phyloP scores from a whole-genome alignment of 345 rosid species.

The Arabis alpina region DNA sequence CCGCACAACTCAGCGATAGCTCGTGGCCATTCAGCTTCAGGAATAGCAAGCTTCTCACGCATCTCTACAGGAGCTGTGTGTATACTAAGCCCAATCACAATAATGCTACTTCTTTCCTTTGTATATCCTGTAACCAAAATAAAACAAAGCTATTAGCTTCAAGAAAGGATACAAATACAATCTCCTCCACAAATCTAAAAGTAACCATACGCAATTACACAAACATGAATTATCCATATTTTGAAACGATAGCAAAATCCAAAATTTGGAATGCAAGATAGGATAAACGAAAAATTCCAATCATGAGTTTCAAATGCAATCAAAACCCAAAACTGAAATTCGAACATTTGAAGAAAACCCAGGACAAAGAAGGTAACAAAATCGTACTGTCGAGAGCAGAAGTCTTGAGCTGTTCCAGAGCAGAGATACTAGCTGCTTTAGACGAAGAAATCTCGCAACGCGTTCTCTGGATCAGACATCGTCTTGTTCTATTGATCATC shows the following conservation, averaged over 20 bases:
- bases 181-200: background rate
- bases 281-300: background rate
- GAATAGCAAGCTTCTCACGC: slow-evolving; percentile 80
- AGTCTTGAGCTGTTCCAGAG: slow-evolving; percentile 69
- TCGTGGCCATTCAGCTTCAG: slow-evolving; percentile 85
- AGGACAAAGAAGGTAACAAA: background rate
- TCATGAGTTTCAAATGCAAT: slow-evolving; percentile 12
- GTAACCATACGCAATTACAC: background rate
- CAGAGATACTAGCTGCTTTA: slow-evolving; percentile 53
- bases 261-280: background rate
- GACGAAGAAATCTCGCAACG: slow-evolving; percentile 51
- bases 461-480: slow-evolving; percentile 40
- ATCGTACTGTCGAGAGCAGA: slow-evolving; percentile 63
- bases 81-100: slow-evolving; percentile 69
- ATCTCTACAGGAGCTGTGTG: slow-evolving; percentile 75
- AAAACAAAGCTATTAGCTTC: slow-evolving; percentile 16
- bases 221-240: slow-evolving; percentile 15
- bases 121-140: slow-evolving; percentile 75
- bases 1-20: slow-evolving; percentile 72
- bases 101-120: slow-evolving; percentile 73
- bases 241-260: background rate
- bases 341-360: background rate
- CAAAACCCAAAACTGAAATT: background rate
- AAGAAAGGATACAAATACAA: slow-evolving; percentile 4
- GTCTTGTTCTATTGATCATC: slow-evolving; percentile 40